Evolutionary conservation across 768 basidiomycete species (phyloP), one percentile per base, ranked within the genome.

Genomic region (Hygrocybe punicea): DNA sequence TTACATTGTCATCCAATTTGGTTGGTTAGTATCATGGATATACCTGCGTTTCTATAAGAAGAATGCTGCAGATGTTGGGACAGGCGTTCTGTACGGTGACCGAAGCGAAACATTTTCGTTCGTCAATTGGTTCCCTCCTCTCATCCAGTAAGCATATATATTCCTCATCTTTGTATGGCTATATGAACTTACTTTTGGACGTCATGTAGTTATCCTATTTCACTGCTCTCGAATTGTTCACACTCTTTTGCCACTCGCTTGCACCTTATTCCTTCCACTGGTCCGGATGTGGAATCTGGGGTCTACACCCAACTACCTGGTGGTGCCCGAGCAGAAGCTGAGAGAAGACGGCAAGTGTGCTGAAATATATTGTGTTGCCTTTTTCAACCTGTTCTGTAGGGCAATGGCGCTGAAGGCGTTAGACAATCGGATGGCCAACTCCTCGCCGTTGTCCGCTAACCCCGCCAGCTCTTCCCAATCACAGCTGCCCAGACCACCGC

Each of bases 31-130:
- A 7, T 83, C 89, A 33, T 99, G 93, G 90, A 80, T 91, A 53
- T 99, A 97, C 73, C 82, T 99, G 34, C 86, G 97, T 36, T 98
- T 99, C 78, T 93, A 98, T 80, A 98, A 98, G 76, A 86, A 89
- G 70, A 89, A 88, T 65, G 74, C 81, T 4, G 78, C 77, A 34
- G 90, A 93, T 56, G 68, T 84, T 34, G 82, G 80, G 47, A 87
- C 88, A 4, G 75, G 75, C 4, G 81, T 78, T n/a, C 82, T 84
- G 4, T 89, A 96, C 65, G 97, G 97, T 17, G 97, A 99, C 69
- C 78, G 94, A 60, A 93, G 90, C 72, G 97, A 99, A 70, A 98
- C 96, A 5, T 99, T 99, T 67, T 87, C 93, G 25, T 85, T 99
- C 65, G 78, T 93, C 16, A 86, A 86, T 57, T 99, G 95, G 93